Conservation (phyloP, 768 basidiomycete species). For the Collybiopsis luxurians region DNA sequence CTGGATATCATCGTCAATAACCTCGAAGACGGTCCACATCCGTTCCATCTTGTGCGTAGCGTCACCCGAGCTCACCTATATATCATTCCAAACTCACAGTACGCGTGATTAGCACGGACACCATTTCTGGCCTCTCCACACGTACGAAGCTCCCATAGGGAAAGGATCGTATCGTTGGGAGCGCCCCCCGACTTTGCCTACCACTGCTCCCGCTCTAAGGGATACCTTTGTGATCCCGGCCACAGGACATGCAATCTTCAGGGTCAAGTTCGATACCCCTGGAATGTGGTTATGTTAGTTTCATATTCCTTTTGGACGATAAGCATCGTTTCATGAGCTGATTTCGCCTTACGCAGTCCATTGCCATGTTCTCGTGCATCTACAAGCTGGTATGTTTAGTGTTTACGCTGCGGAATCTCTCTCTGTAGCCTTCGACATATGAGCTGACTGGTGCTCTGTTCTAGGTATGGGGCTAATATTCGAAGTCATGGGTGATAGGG, state of each 20-base stretch:
- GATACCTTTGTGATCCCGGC: constrained; percentile 9
- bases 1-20: constrained; percentile 10
- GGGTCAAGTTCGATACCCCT: constrained; percentile 8
- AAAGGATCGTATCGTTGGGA: constrained; percentile 7
- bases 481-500: constrained; percentile 1
- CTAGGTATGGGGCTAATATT: constrained; percentile 9
- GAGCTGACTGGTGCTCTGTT: background rate
- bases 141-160: constrained; percentile 4
- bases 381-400: background rate
- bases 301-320: background rate
- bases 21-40: constrained; percentile 9
- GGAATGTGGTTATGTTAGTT: constrained; percentile 9
- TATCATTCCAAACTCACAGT: too few relatives aligned
- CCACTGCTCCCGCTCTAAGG: constrained; percentile 7
- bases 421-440: background rate
- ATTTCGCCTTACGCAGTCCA: constrained; percentile 1
- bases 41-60: constrained; percentile 7
- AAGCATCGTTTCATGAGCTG: background rate
- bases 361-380: constrained; percentile 6
- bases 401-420: background rate
- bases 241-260: constrained; percentile 8
- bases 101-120: constrained; percentile 2
- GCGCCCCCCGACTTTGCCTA: constrained; percentile 1
- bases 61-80: too few relatives aligned
- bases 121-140: constrained; percentile 12